A percentile compares a stretch with the other conserved stretches of the same genome.
phyloP scores from a whole-genome alignment of 176 grass and related monocot genomes.

The Pharus latifolius region DNA sequence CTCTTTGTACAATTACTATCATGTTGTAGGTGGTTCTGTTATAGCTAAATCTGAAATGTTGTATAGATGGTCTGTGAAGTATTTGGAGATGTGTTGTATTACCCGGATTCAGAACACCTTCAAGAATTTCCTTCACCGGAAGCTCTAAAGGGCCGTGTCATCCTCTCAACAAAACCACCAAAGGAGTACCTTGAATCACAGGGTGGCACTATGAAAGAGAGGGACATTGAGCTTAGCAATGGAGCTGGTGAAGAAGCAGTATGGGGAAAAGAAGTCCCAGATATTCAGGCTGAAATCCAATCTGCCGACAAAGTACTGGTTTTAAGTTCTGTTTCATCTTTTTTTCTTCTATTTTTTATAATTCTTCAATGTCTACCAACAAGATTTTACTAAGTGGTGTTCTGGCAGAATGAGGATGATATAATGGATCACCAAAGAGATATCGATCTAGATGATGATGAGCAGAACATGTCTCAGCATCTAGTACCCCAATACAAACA shows the following conservation, averaged over 20 bases:
- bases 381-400: conserved; percentile 1
- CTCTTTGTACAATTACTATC: conserved; percentile 17
- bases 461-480: conserved; percentile 20
- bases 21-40: conserved; percentile 8
- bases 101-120: conserved; percentile 64
- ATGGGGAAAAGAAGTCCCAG: conserved; percentile 79
- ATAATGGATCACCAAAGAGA: conserved; percentile 19
- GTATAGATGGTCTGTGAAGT: conserved; percentile 85
- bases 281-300: conserved; percentile 51
- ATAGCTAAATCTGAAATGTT: conserved; percentile 40
- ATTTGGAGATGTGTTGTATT: conserved; percentile 82
- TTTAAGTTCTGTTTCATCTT: neutral
- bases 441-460: conserved; percentile 20
- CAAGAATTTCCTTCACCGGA: conserved; percentile 93
- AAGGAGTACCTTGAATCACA: conserved; percentile 88
- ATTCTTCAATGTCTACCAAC: neutral
- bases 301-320: conserved; percentile 37
- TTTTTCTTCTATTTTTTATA: neutral
- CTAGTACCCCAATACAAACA: conserved; percentile 57
- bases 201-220: conserved; percentile 31
- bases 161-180: conserved; percentile 91
- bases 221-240: conserved; percentile 21
- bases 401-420: conserved; percentile 37
- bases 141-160: conserved; percentile 58
- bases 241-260: conserved; percentile 47